phyloP scores from a whole-genome alignment of 495 filamentous ascomycete genomes.

The Penicillium robsamsonii region DNA sequence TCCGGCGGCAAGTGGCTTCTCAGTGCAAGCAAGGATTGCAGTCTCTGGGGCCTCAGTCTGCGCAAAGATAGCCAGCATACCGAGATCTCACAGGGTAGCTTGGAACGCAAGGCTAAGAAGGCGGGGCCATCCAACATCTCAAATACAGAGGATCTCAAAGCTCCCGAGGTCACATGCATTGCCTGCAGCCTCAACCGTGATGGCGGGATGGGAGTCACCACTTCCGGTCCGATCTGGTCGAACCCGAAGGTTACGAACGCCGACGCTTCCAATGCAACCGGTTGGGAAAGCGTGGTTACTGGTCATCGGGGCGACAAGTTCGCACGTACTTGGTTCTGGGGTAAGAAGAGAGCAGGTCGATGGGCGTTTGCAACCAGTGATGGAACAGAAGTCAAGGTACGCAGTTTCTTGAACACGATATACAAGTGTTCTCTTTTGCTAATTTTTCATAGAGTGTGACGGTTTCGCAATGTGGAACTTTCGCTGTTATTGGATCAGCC shows the following conservation, averaged over 20 bases:
- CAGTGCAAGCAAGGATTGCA: conserved; percentile 81
- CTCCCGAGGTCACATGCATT: conserved; percentile 84
- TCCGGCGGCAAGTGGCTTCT: conserved; percentile 90
- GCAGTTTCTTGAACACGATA: conserved; percentile 3
- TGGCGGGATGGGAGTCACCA: conserved; percentile 79
- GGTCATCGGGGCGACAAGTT: conserved; percentile 83
- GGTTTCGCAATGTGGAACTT: conserved; percentile 87
- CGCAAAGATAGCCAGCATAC: conserved; percentile 91
- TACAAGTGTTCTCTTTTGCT: conserved; percentile 5
- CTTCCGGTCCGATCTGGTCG: conserved; percentile 73
- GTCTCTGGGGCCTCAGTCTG: conserved; percentile 92
- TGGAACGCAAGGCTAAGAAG: conserved; percentile 82
- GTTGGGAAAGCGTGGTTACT: conserved; percentile 96
- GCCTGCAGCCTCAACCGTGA: conserved; percentile 89
- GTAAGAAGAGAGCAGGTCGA: conserved; percentile 82
- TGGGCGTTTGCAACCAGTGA: conserved; percentile 92
- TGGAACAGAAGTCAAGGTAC: conserved; percentile 68
- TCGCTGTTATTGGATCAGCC: conserved; percentile 84
- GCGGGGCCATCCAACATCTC: conserved; percentile 55
- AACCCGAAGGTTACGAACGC: conserved; percentile 59
- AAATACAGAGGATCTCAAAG: conserved; percentile 67
- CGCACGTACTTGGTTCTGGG: conserved; percentile 97
- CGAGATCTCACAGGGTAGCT: conserved; percentile 84
- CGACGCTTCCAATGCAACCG: conserved; percentile 66
- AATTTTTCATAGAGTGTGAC: conserved; percentile 61